A percentile compares a stretch with the other conserved stretches of the same genome.
Conservation (phyloP, 768 basidiomycete genomes). For the Pisolithus sp. region DNA sequence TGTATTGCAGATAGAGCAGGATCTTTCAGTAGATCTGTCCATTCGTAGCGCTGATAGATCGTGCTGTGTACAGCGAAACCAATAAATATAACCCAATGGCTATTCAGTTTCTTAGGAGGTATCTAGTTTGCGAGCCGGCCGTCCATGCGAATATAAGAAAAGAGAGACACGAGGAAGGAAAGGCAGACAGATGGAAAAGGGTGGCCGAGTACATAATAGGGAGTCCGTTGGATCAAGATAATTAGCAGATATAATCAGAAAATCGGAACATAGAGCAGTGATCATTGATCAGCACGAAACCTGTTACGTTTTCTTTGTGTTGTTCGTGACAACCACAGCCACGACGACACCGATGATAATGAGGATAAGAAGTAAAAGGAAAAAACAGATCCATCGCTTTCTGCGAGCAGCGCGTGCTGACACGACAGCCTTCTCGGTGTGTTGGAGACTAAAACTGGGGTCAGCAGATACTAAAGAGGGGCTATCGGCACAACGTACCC, state of each 20-base stretch:
- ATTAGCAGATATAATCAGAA: background rate
- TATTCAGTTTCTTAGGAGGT: background rate
- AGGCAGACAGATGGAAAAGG: background rate
- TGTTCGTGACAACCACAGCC: constrained; percentile 48
- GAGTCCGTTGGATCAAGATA: background rate
- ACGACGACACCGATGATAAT: constrained; percentile 61
- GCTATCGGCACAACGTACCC: constrained; percentile 48
- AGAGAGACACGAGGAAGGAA: background rate
- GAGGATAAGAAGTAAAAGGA: constrained; percentile 59
- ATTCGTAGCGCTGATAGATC: too few species aligned
- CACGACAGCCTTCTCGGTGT: constrained; percentile 81
- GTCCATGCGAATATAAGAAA: background rate
- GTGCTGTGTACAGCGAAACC: too few species aligned
- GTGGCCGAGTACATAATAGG: background rate
- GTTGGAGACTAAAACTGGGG: constrained; percentile 48
- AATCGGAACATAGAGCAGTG: background rate
- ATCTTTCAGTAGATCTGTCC: too few species aligned
- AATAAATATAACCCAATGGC: background rate
- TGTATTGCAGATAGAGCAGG: too few species aligned
- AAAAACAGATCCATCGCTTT: constrained; percentile 97
- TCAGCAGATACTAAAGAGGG: constrained; percentile 1
- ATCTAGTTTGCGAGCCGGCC: background rate
- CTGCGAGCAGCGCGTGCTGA: constrained; percentile 86
- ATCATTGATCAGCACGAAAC: background rate
- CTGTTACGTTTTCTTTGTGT: constrained; percentile 28